Percentiles rank a stretch among this genome's conserved stretches.
phyloP scores from a whole-genome alignment of 2,329 filamentous ascomycete species.

The Neofusicoccum kwambonambiense region DNA sequence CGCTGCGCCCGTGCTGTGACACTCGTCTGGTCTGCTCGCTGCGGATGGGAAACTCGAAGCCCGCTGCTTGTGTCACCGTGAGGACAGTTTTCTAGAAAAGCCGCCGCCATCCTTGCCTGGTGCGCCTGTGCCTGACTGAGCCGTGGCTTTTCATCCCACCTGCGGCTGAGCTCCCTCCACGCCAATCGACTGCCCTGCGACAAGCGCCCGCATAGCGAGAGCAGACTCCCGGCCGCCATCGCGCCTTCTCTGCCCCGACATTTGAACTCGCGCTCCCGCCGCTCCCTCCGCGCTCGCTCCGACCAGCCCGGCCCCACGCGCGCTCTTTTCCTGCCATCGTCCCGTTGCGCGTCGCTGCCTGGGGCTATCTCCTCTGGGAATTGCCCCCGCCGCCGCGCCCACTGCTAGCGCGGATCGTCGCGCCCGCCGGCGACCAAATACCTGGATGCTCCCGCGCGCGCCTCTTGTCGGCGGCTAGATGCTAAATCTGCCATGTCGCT shows the following conservation, averaged over 20 bases:
- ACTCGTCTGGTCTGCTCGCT: conserved; percentile 6
- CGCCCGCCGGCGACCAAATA: conserved; percentile 1
- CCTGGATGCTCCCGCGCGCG: conserved; percentile 3
- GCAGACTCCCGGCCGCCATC: conserved; percentile 24
- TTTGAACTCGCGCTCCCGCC: neutral
- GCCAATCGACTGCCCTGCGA: conserved; percentile 3
- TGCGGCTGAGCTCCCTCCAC: neutral
- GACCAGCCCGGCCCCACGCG: neutral
- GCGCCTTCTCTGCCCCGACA: conserved; percentile 19
- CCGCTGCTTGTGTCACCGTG: neutral
- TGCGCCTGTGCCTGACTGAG: conserved; percentile 7
- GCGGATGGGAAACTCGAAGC: neutral
- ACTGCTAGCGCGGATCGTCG: conserved; percentile 3
- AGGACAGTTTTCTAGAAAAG: conserved; percentile 13
- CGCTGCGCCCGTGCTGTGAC: conserved; percentile 16
- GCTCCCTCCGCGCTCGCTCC: neutral
- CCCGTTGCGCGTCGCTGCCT: neutral
- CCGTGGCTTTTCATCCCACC: conserved; percentile 6
- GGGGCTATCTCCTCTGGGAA: neutral
- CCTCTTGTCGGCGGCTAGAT: conserved; percentile 2
- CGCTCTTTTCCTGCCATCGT: neutral
- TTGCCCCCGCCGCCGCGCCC: neutral
- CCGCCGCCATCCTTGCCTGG: conserved; percentile 9
- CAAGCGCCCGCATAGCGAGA: neutral
- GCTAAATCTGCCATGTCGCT: conserved; percentile 11